phyloP scores from a whole-genome alignment of 805 yeast species.

The Metschnikowia arizonensis region DNA sequence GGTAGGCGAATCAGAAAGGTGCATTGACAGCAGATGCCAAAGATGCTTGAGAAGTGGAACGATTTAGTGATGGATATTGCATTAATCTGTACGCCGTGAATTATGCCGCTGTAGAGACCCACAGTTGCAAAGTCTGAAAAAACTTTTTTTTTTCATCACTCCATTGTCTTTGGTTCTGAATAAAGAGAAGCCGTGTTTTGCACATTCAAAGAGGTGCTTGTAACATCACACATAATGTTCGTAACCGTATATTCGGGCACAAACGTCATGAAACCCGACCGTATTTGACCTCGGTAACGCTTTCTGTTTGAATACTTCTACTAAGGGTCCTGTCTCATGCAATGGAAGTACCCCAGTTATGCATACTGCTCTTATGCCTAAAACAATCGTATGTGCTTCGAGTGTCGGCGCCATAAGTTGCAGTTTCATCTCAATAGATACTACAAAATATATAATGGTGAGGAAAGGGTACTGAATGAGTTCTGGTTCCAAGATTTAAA shows the following conservation, averaged over 20 bases:
- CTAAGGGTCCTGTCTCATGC: neutral
- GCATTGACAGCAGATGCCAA: neutral
- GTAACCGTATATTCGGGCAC: neutral
- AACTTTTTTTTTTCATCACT: neutral
- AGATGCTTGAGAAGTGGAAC: neutral
- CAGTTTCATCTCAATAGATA: neutral
- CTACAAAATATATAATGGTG: neutral
- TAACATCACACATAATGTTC: too few relatives aligned
- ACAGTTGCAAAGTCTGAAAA: neutral
- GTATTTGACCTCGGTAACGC: neutral
- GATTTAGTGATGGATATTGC: neutral
- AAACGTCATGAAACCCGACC: neutral
- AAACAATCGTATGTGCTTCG: neutral
- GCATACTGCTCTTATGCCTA: neutral
- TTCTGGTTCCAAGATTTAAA: neutral
- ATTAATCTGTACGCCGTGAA: neutral
- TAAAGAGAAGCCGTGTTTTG: too few relatives aligned
- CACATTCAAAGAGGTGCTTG: neutral
- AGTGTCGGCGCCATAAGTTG: neutral
- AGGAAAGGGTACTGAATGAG: neutral
- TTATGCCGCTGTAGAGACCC: neutral
- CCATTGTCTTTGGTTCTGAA: neutral
- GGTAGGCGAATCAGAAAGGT: neutral
- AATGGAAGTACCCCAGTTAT: slow-evolving; percentile 1
- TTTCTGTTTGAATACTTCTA: neutral